Percentiles rank a stretch among this genome's conserved stretches.
phyloP scores from a whole-genome alignment of 2,329 filamentous ascomycete species.

The Fusarium heterosporum region DNA sequence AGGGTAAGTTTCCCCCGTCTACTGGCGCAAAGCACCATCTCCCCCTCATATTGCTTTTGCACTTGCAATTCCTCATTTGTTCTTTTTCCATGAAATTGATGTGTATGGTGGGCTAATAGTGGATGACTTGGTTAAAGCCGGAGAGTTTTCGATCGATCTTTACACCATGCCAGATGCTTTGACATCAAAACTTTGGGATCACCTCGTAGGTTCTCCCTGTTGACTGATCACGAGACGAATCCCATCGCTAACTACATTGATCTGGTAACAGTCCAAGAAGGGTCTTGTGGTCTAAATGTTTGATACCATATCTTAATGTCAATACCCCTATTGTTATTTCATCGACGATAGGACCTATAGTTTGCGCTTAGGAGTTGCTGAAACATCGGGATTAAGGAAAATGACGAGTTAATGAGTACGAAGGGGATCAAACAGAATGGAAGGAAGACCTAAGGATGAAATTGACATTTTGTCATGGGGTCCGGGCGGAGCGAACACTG shows the following conservation, averaged over 20 bases:
- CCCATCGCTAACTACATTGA: conserved; percentile 8
- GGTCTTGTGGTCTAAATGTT: conserved; percentile 53
- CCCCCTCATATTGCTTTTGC: not conserved
- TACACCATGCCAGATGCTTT: conserved; percentile 94
- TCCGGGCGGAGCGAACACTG: conserved; percentile 8
- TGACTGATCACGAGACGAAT: not conserved
- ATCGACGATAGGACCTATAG: conserved; percentile 33
- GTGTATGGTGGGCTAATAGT: conserved; percentile 52
- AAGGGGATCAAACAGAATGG: conserved; percentile 13
- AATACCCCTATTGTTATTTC: conserved; percentile 35
- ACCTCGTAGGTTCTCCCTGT: conserved; percentile 61
- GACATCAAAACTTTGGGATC: conserved; percentile 96
- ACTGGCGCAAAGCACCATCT: not conserved
- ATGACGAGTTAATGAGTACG: conserved; percentile 43
- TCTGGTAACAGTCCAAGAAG: conserved; percentile 54
- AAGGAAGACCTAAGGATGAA: conserved; percentile 24
- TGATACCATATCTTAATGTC: conserved; percentile 31
- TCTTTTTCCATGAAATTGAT: conserved; percentile 48
- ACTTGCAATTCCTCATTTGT: conserved; percentile 11
- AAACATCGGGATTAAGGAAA: conserved; percentile 36
- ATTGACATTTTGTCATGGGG: conserved; percentile 18
- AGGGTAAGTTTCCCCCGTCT: conserved; percentile 72
- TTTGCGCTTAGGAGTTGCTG: conserved; percentile 38
- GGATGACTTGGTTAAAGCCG: conserved; percentile 67
- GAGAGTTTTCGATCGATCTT: conserved; percentile 97